A percentile compares a stretch with the other conserved stretches of the same genome.
Evolutionary conservation across 192 early-diverging fungal genomes (phyloP).

Genomic region (Geosiphon pyriformis): DNA sequence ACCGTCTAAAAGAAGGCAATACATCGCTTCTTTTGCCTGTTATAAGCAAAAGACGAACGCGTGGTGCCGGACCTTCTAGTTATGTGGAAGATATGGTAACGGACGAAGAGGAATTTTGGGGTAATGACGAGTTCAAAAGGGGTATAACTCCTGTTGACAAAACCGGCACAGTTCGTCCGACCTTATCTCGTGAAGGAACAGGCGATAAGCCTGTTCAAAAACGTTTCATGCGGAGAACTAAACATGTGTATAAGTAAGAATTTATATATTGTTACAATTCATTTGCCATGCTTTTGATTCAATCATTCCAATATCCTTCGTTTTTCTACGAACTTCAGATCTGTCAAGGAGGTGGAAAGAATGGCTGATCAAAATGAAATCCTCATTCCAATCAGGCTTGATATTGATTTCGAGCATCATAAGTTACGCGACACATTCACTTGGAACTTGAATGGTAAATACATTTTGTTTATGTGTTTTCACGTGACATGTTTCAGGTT

Average conservation of each 20-base stretch:
- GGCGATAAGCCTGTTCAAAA: slow-evolving; percentile 31
- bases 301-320: not conserved
- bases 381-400: slow-evolving; percentile 86
- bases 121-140: slow-evolving; percentile 37
- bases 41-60: slow-evolving; percentile 31
- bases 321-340: slow-evolving; percentile 8
- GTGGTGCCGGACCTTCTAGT: slow-evolving; percentile 30
- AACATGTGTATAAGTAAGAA: slow-evolving; percentile 35
- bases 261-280: not conserved
- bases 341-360: slow-evolving; percentile 39
- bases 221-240: slow-evolving; percentile 30
- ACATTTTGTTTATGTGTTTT: not conserved
- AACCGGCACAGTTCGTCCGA: slow-evolving; percentile 21
- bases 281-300: too few relatives aligned
- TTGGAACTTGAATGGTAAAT: slow-evolving; percentile 84
- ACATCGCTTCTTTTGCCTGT: slow-evolving; percentile 45
- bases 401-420: slow-evolving; percentile 82
- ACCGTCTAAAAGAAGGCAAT: slow-evolving; percentile 45
- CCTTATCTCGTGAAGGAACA: slow-evolving; percentile 27
- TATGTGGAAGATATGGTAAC: slow-evolving; percentile 35
- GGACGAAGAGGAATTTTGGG: slow-evolving; percentile 44
- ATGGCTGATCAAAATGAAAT: slow-evolving; percentile 65
- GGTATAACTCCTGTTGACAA: slow-evolving; percentile 30
- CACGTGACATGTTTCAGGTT: not conserved
- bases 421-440: slow-evolving; percentile 84